Percentiles rank a stretch among this genome's conserved stretches.
phyloP scores from a whole-genome alignment of 1,284 basidiomycete genomes.

The Amylostereum chailletii region DNA sequence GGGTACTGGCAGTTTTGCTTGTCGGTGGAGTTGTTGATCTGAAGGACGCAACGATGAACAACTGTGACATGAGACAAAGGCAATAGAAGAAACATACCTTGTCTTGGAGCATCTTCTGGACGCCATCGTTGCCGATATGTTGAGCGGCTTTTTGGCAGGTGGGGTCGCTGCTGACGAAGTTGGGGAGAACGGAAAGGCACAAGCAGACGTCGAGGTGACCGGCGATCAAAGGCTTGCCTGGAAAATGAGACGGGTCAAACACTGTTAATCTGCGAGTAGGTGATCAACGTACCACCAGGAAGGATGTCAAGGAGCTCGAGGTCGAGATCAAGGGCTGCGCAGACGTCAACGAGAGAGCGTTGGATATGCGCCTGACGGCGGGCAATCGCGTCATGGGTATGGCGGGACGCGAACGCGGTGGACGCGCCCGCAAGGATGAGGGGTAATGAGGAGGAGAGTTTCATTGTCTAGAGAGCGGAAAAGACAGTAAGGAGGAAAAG shows the following conservation, averaged over 20 bases:
- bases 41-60: not conserved
- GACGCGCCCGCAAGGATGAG: conserved; percentile 1
- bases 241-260: not conserved
- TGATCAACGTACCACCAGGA: conserved; percentile 7
- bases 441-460: not conserved
- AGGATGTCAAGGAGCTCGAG: conserved; percentile 10
- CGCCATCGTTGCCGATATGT: conserved; percentile 7
- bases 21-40: conserved; percentile 12
- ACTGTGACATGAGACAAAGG: not conserved
- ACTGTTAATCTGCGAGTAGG: not conserved
- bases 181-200: conserved; percentile 15
- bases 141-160: conserved; percentile 9
- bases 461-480: too few relatives aligned
- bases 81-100: conserved; percentile 9
- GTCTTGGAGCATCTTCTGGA: conserved; percentile 7
- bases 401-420: not conserved
- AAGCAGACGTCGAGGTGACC: conserved; percentile 16
- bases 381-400: not conserved
- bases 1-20: conserved; percentile 13
- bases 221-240: conserved; percentile 10
- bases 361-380: conserved; percentile 13
- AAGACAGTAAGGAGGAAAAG: too few relatives aligned
- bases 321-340: conserved; percentile 15
- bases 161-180: conserved; percentile 12
- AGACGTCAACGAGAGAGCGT: conserved; percentile 13